phyloP scores from a whole-genome alignment of 2,329 filamentous ascomycete genomes.

The Aureobasidium namibiae region DNA sequence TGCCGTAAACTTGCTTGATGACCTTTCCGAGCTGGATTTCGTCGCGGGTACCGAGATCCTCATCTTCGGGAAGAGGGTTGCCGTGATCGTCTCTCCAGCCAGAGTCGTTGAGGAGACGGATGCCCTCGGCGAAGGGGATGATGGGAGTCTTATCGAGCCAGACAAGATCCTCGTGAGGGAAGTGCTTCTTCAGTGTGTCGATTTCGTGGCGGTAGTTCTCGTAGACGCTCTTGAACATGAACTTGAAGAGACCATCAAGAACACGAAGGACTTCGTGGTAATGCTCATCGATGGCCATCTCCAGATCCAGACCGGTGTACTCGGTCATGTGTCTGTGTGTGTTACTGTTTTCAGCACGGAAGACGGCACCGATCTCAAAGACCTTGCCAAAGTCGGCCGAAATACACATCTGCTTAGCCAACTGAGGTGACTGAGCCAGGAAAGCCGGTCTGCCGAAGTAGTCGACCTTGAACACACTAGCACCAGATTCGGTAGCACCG shows the following conservation, averaged over 20 bases:
- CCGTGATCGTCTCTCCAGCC: slow-evolving; percentile 73
- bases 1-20: slow-evolving; percentile 76
- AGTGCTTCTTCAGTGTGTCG: slow-evolving; percentile 70
- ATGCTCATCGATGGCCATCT: slow-evolving; percentile 83
- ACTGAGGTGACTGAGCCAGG: slow-evolving; percentile 81
- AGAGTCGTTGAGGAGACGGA: slow-evolving; percentile 71
- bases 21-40: slow-evolving; percentile 80
- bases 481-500: slow-evolving; percentile 81
- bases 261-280: slow-evolving; percentile 80
- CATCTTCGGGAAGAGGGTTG: slow-evolving; percentile 58
- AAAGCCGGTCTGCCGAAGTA: slow-evolving; percentile 86
- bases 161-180: slow-evolving; percentile 77
- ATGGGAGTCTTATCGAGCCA: slow-evolving; percentile 81
- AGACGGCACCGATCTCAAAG: slow-evolving; percentile 84
- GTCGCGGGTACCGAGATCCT: slow-evolving; percentile 77
- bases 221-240: slow-evolving; percentile 66
- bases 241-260: slow-evolving; percentile 74
- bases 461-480: slow-evolving; percentile 83
- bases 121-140: slow-evolving; percentile 69
- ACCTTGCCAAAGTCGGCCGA: slow-evolving; percentile 83
- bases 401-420: slow-evolving; percentile 89
- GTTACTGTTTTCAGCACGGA: slow-evolving; percentile 91
- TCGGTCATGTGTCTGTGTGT: slow-evolving; percentile 91
- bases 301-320: slow-evolving; percentile 85
- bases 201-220: slow-evolving; percentile 62